Evolutionary conservation across 306 rosid genomes (phyloP), one percentile per base, ranked within the genome.

Genomic region (Parietaria judaica): DNA sequence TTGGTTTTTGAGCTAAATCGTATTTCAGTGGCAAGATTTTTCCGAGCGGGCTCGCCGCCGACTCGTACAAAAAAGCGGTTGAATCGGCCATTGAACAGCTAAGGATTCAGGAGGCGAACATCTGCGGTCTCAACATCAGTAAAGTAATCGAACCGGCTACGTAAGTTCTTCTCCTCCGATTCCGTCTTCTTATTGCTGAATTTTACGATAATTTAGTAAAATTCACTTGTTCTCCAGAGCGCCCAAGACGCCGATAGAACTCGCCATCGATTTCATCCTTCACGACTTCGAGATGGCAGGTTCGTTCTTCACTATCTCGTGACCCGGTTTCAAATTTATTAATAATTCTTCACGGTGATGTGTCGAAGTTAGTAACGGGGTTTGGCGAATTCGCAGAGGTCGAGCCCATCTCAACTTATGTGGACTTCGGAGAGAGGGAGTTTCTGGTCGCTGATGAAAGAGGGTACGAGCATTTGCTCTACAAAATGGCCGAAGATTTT

Each of bases 211-310:
- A 7, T 11, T 49, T 49, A 10, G 53, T 49, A 1, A 10, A 5
- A 49, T 49, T 49, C 13, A 23, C 53, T 16, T n/a, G 8, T 14
- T 7, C 43, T 61, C 54, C 54, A 87, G 95, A 63, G 74, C 72
- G 54, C 89, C 83, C 43, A 77, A 78, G 76, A 83, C 94, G 54
- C 95, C 96, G 1, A 78, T 87, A 39, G 98, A 91, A 39, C 80
- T 81, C 45, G 98, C 98, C 61, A 81, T 91, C 76, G 96, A 91
- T 72, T 91, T 91, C 66, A 78, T 82, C 39, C 81, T 91, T 6
- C 98, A 91, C 66, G 98, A 91, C 81, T 91, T 91, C 56, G 98
- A 91, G 83, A 91, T 91, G 98, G 89, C 98, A 71, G 98, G 98
- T 87, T 60, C 47, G 84, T 72, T 64, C 67, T 49, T 23, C 31